A percentile compares a stretch with the other conserved stretches of the same genome.
phyloP scores from a whole-genome alignment of 345 rosid genomes.

The Moricandia arvensis region DNA sequence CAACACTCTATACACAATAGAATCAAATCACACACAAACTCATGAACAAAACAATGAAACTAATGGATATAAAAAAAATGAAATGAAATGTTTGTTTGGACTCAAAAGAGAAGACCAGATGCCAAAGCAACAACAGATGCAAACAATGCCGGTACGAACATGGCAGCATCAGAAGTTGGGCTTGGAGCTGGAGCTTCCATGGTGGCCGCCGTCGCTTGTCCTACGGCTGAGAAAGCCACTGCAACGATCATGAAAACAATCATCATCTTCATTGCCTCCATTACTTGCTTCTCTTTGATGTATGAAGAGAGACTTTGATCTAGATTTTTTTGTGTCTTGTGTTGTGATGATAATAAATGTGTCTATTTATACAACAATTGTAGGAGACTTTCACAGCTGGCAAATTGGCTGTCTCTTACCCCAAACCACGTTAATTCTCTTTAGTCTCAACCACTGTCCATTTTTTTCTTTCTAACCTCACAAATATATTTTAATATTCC shows the following conservation, averaged over 20 bases:
- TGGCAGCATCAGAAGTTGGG: slow-evolving; percentile 43
- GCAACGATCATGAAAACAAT: slow-evolving; percentile 25
- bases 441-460: slow-evolving; percentile 33
- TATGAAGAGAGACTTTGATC: slow-evolving; percentile 6
- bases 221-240: slow-evolving; percentile 32
- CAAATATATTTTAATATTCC: not conserved
- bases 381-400: slow-evolving; percentile 32
- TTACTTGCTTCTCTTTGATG: slow-evolving; percentile 17
- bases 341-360: slow-evolving; percentile 18
- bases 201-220: slow-evolving; percentile 22
- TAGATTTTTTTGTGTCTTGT: not conserved
- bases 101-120: slow-evolving; percentile 38
- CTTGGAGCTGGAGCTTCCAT: slow-evolving; percentile 42
- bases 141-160: slow-evolving; percentile 40
- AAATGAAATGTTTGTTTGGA: not conserved
- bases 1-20: slow-evolving; percentile 25
- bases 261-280: slow-evolving; percentile 41
- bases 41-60: slow-evolving; percentile 30
- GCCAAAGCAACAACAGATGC: slow-evolving; percentile 41
- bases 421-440: slow-evolving; percentile 24
- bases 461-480: slow-evolving; percentile 36
- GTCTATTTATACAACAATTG: slow-evolving; percentile 27
- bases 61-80: slow-evolving; percentile 12
- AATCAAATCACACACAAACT: slow-evolving; percentile 25
- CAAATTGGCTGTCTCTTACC: slow-evolving; percentile 6